Evolutionary conservation across 2,329 filamentous ascomycete species (phyloP).

Genomic region (Akanthomyces muscarius): DNA sequence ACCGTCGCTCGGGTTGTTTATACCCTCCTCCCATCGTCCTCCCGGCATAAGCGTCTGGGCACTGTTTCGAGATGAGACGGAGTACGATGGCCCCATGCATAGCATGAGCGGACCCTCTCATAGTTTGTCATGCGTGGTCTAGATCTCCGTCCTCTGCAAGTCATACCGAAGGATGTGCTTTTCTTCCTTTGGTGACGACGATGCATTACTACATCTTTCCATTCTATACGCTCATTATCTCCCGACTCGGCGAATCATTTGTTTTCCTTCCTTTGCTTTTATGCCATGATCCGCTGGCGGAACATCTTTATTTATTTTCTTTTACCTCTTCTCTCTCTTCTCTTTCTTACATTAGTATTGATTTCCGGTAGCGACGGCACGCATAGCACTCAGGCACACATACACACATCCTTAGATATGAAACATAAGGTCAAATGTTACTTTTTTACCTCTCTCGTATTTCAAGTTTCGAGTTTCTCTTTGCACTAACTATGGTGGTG

Average conservation of each 20-base stretch:
- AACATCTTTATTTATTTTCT: neutral
- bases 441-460: neutral
- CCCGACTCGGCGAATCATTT: neutral
- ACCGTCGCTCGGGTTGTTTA: neutral
- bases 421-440: neutral
- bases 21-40: neutral
- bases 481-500: constrained; percentile 3
- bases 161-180: neutral
- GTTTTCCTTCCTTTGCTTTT: neutral
- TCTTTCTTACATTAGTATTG: neutral
- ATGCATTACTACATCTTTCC: neutral
- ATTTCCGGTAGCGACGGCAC: constrained; percentile 6
- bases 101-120: constrained; percentile 1
- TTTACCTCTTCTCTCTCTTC: neutral
- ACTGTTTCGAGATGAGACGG: constrained; percentile 17
- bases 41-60: neutral
- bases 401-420: neutral
- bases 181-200: neutral
- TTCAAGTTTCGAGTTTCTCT: neutral
- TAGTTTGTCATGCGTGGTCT: neutral
- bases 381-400: neutral
- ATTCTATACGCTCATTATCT: constrained; percentile 5
- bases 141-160: neutral
- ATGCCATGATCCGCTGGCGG: constrained; percentile 10
- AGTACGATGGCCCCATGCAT: neutral